Conservation (phyloP, 169 alveolate genomes). For the Eimeria zaria region DNA sequence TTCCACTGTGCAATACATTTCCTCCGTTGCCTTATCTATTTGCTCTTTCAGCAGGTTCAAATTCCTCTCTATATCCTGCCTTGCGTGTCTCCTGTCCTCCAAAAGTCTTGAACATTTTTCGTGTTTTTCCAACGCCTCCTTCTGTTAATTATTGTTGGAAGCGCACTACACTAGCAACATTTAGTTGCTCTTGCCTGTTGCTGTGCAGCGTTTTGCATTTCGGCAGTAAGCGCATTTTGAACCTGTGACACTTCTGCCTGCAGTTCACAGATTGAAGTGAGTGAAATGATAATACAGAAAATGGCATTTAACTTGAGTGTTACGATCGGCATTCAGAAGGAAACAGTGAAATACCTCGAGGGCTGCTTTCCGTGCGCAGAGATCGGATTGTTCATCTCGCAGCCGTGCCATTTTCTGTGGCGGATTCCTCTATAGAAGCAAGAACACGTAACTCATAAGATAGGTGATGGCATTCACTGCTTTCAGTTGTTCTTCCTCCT, state of each 20-base stretch:
- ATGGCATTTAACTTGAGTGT: neutral
- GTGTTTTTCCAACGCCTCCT: neutral
- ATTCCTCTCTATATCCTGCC: neutral
- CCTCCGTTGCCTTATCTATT: neutral
- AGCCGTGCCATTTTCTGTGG: neutral
- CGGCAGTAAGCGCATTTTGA: neutral
- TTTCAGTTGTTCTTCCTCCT: slow-evolving; percentile 9
- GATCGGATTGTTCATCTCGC: slow-evolving; percentile 6
- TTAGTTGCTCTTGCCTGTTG: neutral
- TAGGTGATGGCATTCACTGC: neutral
- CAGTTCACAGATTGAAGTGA: neutral
- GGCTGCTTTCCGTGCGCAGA: neutral
- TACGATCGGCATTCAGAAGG: too few species aligned
- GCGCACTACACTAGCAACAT: neutral
- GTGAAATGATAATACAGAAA: neutral
- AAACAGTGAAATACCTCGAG: neutral
- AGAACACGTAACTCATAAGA: too few species aligned
- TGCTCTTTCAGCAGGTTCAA: neutral
- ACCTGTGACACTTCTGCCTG: slow-evolving; percentile 29
- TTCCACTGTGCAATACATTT: slow-evolving; percentile 30
- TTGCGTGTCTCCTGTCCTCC: neutral
- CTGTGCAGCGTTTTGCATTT: neutral
- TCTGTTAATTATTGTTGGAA: neutral
- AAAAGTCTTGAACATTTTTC: neutral
- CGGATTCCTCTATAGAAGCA: neutral